These are phyloP conservation scores for Solanum pinnatisectum DNA, from an alignment of 257 asterid species.

Conservation along the genomic window DNA sequence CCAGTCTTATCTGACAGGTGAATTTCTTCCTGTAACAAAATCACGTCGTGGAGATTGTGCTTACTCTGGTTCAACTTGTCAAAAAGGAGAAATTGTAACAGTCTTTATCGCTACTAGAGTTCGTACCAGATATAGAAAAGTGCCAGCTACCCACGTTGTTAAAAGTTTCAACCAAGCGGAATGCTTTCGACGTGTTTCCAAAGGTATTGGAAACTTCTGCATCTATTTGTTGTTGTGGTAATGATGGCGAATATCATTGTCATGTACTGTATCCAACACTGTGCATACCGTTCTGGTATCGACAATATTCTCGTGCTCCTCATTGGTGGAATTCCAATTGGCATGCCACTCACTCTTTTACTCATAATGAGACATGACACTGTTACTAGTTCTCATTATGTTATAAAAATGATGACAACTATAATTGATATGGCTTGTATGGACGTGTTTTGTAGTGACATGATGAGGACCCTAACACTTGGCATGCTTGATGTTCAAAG, in stretches of 20 bases:
- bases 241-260: slow-evolving; percentile 75
- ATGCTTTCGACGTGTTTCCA: slow-evolving; percentile 88
- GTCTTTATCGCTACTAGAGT: slow-evolving; percentile 88
- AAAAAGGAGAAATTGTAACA: slow-evolving; percentile 73
- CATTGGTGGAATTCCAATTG: slow-evolving; percentile 95
- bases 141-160: slow-evolving; percentile 72
- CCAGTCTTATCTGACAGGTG: slow-evolving; percentile 93
- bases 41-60: slow-evolving; percentile 76
- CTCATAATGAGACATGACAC: slow-evolving; percentile 78
- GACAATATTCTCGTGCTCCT: slow-evolving; percentile 93
- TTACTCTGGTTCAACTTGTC: slow-evolving; percentile 92
- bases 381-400: slow-evolving; percentile 69
- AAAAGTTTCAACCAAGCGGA: slow-evolving; percentile 82
- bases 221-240: slow-evolving; percentile 77
- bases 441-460: slow-evolving; percentile 95
- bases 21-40: slow-evolving; percentile 88
- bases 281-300: slow-evolving; percentile 78
- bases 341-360: slow-evolving; percentile 86
- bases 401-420: slow-evolving; percentile 87
- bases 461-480: slow-evolving; percentile 70
- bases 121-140: slow-evolving; percentile 76
- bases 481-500: slow-evolving; percentile 86
- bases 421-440: slow-evolving; percentile 96
- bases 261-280: slow-evolving; percentile 83
- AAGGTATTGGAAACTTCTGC: slow-evolving; percentile 88